Evolutionary conservation across 768 basidiomycete genomes (phyloP).

Genomic region (Porphyrellus cyaneotinctus): DNA sequence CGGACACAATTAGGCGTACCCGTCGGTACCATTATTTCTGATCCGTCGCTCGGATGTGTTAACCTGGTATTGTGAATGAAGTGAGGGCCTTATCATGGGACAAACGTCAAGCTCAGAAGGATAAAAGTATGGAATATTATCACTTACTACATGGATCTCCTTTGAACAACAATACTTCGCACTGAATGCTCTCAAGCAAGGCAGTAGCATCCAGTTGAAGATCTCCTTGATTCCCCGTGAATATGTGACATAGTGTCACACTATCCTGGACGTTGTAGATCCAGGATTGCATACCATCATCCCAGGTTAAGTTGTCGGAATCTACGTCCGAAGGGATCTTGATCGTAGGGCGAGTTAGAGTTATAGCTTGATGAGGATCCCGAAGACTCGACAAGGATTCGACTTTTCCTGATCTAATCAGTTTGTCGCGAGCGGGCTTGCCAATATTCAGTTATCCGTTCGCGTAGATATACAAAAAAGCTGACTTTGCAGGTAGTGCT

Average conservation of each 20-base stretch:
- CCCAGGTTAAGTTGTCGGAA: constrained; percentile 19
- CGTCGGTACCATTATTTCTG: constrained; percentile 18
- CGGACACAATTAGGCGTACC: constrained; percentile 24
- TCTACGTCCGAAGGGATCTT: constrained; percentile 16
- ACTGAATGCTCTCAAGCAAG: constrained; percentile 40
- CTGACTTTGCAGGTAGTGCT: constrained; percentile 40
- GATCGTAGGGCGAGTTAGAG: constrained; percentile 17
- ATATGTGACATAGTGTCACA: constrained; percentile 40
- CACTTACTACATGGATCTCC: constrained; percentile 22
- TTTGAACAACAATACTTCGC: constrained; percentile 22
- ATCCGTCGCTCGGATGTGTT: constrained; percentile 8
- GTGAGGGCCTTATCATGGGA: constrained; percentile 23
- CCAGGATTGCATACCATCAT: constrained; percentile 30
- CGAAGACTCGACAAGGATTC: constrained; percentile 25
- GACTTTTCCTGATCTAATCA: constrained; percentile 10
- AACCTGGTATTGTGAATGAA: constrained; percentile 22
- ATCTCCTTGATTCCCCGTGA: constrained; percentile 42
- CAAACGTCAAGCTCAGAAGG: constrained; percentile 4
- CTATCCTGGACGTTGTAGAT: constrained; percentile 19
- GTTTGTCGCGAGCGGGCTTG: constrained; percentile 9
- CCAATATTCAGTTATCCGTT: constrained; percentile 10
- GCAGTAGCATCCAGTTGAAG: constrained; percentile 39
- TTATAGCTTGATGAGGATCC: constrained; percentile 9
- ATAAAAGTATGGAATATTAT: neutral
- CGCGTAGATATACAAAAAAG: neutral